Percentiles rank a stretch among this genome's conserved stretches.
phyloP scores from a whole-genome alignment of 441 rosid genomes.

The Erodium moschatum region DNA sequence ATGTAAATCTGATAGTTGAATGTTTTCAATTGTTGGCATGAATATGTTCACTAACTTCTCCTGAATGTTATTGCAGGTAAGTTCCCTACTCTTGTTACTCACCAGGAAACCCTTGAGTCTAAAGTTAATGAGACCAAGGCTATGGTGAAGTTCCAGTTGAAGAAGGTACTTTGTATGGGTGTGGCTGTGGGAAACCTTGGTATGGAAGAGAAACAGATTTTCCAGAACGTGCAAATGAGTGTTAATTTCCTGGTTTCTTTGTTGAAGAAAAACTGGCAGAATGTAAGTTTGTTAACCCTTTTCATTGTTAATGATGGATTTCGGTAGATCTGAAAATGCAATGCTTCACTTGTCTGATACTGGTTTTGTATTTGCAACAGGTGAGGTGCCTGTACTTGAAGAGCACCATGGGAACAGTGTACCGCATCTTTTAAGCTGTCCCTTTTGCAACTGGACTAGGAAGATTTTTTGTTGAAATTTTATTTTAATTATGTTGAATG shows the following conservation, averaged over 20 bases:
- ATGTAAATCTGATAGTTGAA: not conserved
- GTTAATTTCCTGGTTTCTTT: constrained; percentile 8
- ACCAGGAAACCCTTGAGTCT: not conserved
- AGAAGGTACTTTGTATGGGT: not conserved
- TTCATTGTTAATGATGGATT: too few species aligned
- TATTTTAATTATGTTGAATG: not conserved
- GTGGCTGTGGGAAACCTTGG: not conserved
- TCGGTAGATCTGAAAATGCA: too few species aligned
- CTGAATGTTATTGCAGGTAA: not conserved
- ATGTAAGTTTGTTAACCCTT: not conserved
- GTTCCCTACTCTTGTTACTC: not conserved
- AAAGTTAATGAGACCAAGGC: not conserved
- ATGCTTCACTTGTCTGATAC: not conserved
- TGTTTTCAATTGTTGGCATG: too few species aligned
- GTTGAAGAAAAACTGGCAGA: constrained; percentile 12
- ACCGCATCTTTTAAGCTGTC: not conserved
- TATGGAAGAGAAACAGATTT: not conserved
- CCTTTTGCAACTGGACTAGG: not conserved
- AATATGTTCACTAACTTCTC: not conserved
- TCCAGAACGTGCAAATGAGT: not conserved
- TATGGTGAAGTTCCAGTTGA: not conserved
- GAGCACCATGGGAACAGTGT: not conserved
- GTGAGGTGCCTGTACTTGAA: not conserved
- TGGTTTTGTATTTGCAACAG: not conserved
- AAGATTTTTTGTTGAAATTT: not conserved